Conservation (phyloP, 495 filamentous ascomycete genomes). For the Pseudevernia furfuracea region DNA sequence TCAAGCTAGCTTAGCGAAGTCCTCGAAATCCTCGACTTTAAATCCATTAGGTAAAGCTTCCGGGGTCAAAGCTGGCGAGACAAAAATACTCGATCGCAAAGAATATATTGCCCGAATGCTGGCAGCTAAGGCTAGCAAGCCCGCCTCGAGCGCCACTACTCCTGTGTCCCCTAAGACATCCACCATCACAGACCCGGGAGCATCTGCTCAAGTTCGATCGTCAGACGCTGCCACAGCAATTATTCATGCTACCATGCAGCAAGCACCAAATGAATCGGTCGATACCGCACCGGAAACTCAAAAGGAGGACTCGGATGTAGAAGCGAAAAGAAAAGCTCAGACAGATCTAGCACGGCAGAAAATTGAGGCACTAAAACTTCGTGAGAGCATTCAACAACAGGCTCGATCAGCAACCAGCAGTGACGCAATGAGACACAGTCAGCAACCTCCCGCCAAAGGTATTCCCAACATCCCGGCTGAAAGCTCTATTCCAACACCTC, state of each 20-base stretch:
- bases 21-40: not conserved
- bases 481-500: not conserved
- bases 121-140: conserved; percentile 48
- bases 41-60: conserved; percentile 3
- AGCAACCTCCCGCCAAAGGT: not conserved
- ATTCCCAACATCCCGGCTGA: not conserved
- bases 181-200: conserved; percentile 1
- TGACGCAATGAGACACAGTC: not conserved
- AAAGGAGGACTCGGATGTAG: conserved; percentile 27
- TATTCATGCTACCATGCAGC: not conserved
- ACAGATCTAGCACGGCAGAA: conserved; percentile 47
- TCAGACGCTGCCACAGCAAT: not conserved
- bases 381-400: conserved; percentile 33
- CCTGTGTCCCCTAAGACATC: conserved; percentile 12
- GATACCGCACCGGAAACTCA: not conserved
- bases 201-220: conserved; percentile 1
- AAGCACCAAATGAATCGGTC: conserved; percentile 7
- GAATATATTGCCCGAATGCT: conserved; percentile 68
- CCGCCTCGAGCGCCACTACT: conserved; percentile 19
- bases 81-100: conserved; percentile 60
- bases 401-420: conserved; percentile 5
- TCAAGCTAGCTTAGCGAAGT: not conserved
- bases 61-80: conserved; percentile 20
- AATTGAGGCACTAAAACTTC: conserved; percentile 45
- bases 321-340: conserved; percentile 49